Conservation (phyloP, 306 rosid genomes). For the Ceratonia siliqua region DNA sequence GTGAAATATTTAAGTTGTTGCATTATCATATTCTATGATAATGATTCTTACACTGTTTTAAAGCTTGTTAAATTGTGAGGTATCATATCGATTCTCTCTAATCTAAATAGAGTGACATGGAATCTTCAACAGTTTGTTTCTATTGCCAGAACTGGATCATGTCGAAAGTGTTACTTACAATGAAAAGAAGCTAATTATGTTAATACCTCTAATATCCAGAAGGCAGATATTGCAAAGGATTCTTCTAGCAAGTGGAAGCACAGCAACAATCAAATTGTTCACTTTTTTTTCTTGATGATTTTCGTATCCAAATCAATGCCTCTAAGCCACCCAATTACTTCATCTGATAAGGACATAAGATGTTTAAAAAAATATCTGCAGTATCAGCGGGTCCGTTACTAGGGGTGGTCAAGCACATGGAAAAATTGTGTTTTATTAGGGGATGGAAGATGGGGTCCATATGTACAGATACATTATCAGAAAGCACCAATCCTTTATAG, state of each 20-base stretch:
- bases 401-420: neutral
- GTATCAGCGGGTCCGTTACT: neutral
- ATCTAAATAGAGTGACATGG: too few species aligned
- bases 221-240: neutral
- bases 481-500: neutral
- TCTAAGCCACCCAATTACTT: neutral
- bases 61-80: too few species aligned
- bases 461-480: neutral
- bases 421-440: neutral
- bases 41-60: too few species aligned
- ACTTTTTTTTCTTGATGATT: neutral
- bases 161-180: too few species aligned
- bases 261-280: neutral
- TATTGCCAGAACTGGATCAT: too few species aligned
- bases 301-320: neutral
- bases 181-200: too few species aligned
- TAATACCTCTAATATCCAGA: neutral
- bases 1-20: neutral
- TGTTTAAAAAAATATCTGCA: slow-evolving; percentile 12
- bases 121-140: too few species aligned
- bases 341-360: neutral
- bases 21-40: too few species aligned
- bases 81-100: too few species aligned
- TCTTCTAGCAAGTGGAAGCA: neutral
- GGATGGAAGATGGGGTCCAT: slow-evolving; percentile 2